Conservation (phyloP, 306 rosid species). For the Cucumis cinereus region DNA sequence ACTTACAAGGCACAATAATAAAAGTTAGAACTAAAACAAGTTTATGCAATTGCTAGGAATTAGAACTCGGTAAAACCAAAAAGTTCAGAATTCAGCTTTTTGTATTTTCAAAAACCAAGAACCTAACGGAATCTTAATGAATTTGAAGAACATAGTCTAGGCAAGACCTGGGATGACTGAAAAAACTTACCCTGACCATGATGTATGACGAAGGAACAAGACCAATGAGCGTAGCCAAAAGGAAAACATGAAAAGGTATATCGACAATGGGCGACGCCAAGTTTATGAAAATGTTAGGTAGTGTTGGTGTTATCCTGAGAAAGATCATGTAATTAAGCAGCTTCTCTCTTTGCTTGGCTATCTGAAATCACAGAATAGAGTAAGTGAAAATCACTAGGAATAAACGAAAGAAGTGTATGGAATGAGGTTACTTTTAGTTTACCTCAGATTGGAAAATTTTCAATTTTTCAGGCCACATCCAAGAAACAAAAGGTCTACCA, state of each 20-base stretch:
- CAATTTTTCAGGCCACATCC: constrained; percentile 90
- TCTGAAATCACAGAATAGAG: constrained; percentile 22
- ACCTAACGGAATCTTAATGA: no score
- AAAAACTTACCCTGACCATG: constrained; percentile 70
- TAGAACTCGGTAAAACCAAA: not conserved
- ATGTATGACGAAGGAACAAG: constrained; percentile 83
- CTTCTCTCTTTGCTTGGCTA: constrained; percentile 81
- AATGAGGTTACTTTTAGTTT: not conserved
- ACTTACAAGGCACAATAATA: not conserved
- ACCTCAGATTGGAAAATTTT: constrained; percentile 93
- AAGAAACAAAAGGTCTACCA: constrained; percentile 75
- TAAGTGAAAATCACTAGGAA: not conserved
- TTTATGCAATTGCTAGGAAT: not conserved
- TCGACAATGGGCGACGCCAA: constrained; percentile 97
- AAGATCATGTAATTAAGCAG: constrained; percentile 95
- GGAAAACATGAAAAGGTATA: constrained; percentile 86
- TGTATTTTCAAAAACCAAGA: no score
- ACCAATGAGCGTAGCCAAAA: constrained; percentile 72
- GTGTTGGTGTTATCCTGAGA: constrained; percentile 86
- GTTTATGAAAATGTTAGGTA: constrained; percentile 93
- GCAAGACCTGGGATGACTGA: not conserved
- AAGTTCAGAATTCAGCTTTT: no score
- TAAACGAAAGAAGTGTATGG: no score
- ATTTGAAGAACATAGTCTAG: not conserved
- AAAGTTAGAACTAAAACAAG: not conserved